Percentiles rank a stretch among this genome's conserved stretches.
These are phyloP conservation scores for Neopestalotiopsis rosae DNA, from an alignment of 2,329 filamentous ascomycete genomes.

Conservation along the genomic window DNA sequence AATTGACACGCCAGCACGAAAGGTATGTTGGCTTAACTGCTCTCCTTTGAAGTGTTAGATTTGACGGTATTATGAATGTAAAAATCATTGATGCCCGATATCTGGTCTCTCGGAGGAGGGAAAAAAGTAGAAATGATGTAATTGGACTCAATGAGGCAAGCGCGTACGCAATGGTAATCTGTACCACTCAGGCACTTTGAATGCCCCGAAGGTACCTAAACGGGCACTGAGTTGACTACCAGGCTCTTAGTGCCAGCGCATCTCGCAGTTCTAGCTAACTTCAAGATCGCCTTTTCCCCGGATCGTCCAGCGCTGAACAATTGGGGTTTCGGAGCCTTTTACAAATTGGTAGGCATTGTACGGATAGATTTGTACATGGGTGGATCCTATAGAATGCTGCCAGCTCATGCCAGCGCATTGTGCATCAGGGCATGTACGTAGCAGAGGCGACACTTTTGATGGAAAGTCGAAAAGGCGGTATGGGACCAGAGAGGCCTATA, in stretches of 20 bases:
- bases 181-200: background rate
- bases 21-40: too few relatives aligned
- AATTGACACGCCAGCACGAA: too few relatives aligned
- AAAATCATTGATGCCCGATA: too few relatives aligned
- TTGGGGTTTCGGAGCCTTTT: constrained; percentile 13
- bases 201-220: background rate
- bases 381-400: constrained; percentile 38
- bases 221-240: background rate
- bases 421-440: constrained; percentile 32
- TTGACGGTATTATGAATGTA: too few relatives aligned
- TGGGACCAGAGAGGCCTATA: constrained; percentile 29
- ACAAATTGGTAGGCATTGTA: constrained; percentile 14
- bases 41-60: too few relatives aligned
- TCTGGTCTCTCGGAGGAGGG: background rate
- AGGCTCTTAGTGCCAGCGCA: constrained; percentile 10
- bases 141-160: background rate
- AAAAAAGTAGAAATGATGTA: background rate
- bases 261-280: constrained; percentile 5
- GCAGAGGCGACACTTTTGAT: constrained; percentile 31
- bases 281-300: background rate
- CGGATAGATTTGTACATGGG: constrained; percentile 17
- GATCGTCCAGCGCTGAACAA: background rate
- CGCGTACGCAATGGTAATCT: background rate
- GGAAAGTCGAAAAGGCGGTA: constrained; percentile 40
- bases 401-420: constrained; percentile 43